These are phyloP conservation scores for Capillidium heterosporum DNA, from an alignment of 371 early-diverging fungal genomes.

Conservation along the genomic window DNA sequence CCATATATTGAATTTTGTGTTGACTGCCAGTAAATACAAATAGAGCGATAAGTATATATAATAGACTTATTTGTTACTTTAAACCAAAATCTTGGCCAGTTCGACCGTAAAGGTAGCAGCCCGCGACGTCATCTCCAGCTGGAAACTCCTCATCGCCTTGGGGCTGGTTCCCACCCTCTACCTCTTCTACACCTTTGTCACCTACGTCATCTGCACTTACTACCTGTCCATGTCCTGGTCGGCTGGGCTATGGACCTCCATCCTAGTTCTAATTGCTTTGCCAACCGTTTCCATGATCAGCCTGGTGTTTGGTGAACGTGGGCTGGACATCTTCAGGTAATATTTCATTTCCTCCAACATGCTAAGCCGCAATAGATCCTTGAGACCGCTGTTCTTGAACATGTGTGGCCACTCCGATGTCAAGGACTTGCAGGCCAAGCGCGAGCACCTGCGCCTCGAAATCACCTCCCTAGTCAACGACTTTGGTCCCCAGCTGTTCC, in stretches of 20 bases:
- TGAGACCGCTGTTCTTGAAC: conserved; percentile 65
- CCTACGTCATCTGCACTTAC: conserved; percentile 18
- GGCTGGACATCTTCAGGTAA: conserved; percentile 72
- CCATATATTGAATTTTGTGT: conserved; percentile 57
- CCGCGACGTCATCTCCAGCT: conserved; percentile 87
- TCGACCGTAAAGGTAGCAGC: conserved; percentile 87
- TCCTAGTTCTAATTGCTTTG: conserved; percentile 31
- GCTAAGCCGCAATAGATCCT: too few relatives aligned
- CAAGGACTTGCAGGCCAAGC: conserved; percentile 32
- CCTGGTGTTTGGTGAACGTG: conserved; percentile 74
- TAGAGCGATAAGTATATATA: conserved; percentile 30
- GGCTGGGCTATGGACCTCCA: conserved; percentile 19
- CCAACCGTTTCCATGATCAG: conserved; percentile 64
- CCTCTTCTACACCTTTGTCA: conserved; percentile 38
- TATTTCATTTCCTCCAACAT: too few relatives aligned
- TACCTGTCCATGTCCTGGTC: conserved; percentile 16
- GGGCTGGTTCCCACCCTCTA: conserved; percentile 61
- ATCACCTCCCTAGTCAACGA: conserved; percentile 68
- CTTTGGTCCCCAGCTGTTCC: conserved; percentile 69
- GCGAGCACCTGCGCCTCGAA: conserved; percentile 54
- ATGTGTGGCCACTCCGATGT: conserved; percentile 33
- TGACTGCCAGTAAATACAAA: conserved; percentile 50
- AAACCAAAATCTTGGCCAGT: conserved; percentile 56
- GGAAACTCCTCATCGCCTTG: conserved; percentile 82
- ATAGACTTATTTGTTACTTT: neutral